Base-by-base conservation (phyloP, 306 rosid genomes). In the Lathyrus aphaca region DNA sequence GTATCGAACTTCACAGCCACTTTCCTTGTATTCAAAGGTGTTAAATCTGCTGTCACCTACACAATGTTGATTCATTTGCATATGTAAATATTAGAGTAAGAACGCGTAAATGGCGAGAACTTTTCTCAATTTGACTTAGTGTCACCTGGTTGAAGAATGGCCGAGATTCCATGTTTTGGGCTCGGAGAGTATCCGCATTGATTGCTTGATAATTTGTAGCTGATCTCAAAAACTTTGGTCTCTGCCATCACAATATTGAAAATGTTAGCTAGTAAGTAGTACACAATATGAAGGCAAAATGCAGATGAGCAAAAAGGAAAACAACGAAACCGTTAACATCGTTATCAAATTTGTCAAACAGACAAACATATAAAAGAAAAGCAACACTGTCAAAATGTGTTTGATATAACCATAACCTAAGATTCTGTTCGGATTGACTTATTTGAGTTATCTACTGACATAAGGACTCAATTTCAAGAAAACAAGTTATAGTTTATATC, bases 61-160 rank as follows among this genome's bases (percentile, higher is more conserved):
- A 78, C 77, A 75, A 48, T 25, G 58, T 38, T 73, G 65, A 46
- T 30, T 32, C 45, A 57, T 38, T 71, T 18, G 39, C 43, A 19
- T 8, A 17, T 16, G 58, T 56, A 74, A 67, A 59, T 13, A 43
- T 23, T 46, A 60, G 64, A 42, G 27, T 66, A n/a, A 72, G 42
- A 66, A 60, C 48, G 10, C 63, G 61, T 55, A 12, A 37, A 37
- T 32, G 17, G 54, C 10, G 44, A 59, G 8, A 56, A 64, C 10
- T 44, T 19, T 17, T 70, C 59, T 38, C 51, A 64, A 60, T 48
- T 69, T 78, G 45, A 77, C 42, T 60, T 43, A 15, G 68, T 27
- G 14, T 82, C 77, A 82, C 98, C 96, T 92, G 96, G 82, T 92
- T 92, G 71, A 92, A 92, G 81, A 91, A 88, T 39, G 98, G 98